Conservation (phyloP, 768 basidiomycete species). For the Kwoniella pini region DNA sequence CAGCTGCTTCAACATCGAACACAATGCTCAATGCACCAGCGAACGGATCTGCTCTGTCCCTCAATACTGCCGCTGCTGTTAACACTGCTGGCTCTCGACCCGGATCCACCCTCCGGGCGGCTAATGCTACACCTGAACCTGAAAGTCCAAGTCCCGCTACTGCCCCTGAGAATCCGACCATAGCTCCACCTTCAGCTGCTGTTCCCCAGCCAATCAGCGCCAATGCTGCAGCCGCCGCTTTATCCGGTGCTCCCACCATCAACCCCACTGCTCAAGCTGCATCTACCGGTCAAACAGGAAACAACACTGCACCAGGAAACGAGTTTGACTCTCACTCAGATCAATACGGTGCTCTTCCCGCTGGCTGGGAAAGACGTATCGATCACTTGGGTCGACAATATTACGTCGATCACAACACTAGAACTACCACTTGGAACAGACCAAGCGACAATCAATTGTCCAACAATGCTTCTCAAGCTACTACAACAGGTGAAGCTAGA, state of each 20-base stretch:
- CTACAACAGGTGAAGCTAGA: conserved; percentile 51
- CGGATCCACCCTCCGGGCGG: conserved; percentile 32
- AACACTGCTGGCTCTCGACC: conserved; percentile 28
- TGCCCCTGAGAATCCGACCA: conserved; percentile 31
- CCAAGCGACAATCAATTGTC: conserved; percentile 75
- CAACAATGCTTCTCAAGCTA: conserved; percentile 62
- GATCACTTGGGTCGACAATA: conserved; percentile 95
- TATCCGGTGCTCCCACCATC: conserved; percentile 39
- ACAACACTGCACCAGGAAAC: conserved; percentile 60
- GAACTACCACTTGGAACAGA: conserved; percentile 96
- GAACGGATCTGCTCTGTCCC: conserved; percentile 42
- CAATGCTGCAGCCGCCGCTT: conserved; percentile 58
- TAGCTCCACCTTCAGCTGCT: conserved; percentile 35
- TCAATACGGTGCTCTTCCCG: conserved; percentile 85
- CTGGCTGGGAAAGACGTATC: conserved; percentile 94
- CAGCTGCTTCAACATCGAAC: conserved; percentile 58
- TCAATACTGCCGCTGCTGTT: conserved; percentile 56
- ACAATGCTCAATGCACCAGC: conserved; percentile 28
- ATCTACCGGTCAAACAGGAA: conserved; percentile 49
- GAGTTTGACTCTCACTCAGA: conserved; percentile 90
- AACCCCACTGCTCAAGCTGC: conserved; percentile 51
- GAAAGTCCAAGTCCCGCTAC: conserved; percentile 30
- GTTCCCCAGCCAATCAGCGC: conserved; percentile 52
- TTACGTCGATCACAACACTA: conserved; percentile 98
- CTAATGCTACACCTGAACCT: conserved; percentile 41